phyloP scores from a whole-genome alignment of 768 basidiomycete species.

The Kondoa malvinella region DNA sequence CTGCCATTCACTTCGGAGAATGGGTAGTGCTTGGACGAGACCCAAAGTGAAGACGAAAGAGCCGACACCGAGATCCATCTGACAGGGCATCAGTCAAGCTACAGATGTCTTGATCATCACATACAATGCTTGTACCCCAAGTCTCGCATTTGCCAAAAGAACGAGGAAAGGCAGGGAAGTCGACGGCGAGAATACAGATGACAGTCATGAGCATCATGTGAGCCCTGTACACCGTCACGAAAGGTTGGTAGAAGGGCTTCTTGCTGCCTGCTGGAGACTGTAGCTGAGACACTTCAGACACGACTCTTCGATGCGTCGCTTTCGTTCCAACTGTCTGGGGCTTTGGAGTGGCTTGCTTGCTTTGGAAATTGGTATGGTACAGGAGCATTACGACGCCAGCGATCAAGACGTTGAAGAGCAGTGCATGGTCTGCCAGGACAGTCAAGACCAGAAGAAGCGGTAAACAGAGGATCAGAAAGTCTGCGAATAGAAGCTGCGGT shows the following conservation, averaged over 20 bases:
- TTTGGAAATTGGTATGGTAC: not conserved
- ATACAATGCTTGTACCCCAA: conserved; percentile 80
- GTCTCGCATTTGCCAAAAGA: conserved; percentile 79
- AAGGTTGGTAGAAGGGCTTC: conserved; percentile 42
- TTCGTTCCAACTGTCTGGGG: conserved; percentile 1
- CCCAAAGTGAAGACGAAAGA: conserved; percentile 96
- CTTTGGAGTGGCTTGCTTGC: not conserved
- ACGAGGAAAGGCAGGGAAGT: conserved; percentile 83
- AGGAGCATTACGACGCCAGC: not conserved
- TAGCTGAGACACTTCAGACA: not conserved
- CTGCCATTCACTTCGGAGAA: conserved; percentile 38
- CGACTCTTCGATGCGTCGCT: too few relatives aligned
- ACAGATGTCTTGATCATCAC: conserved; percentile 22
- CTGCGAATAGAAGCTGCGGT: conserved; percentile 34
- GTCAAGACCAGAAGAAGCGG: conserved; percentile 76
- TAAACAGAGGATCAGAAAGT: conserved; percentile 50
- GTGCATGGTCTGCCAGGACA: conserved; percentile 46
- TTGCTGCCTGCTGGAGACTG: not conserved
- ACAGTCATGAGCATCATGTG: conserved; percentile 91
- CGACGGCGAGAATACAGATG: conserved; percentile 82
- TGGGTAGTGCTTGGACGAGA: conserved; percentile 66
- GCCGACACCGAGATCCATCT: conserved; percentile 98
- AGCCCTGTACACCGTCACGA: conserved; percentile 70
- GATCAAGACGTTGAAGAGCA: conserved; percentile 33
- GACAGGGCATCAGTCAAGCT: conserved; percentile 1